Percentiles rank a stretch among this genome's conserved stretches.
phyloP scores from a whole-genome alignment of 2,329 filamentous ascomycete genomes.

The Tolypocladium guangdongense region DNA sequence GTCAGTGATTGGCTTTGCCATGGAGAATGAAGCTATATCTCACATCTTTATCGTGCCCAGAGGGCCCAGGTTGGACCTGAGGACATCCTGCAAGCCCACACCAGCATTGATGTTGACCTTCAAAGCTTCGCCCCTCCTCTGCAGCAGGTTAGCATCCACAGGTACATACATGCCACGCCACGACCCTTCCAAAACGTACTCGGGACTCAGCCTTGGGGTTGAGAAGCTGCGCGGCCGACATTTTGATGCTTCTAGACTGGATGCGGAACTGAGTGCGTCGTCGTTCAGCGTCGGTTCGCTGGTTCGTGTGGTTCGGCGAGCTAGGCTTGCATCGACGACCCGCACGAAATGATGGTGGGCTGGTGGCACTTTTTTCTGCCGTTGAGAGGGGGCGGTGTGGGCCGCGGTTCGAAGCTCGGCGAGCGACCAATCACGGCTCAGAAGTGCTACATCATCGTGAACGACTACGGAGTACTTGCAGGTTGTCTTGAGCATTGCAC shows the following conservation, averaged over 20 bases:
- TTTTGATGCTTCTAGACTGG: slow-evolving; percentile 27
- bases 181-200: slow-evolving; percentile 41
- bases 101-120: slow-evolving; percentile 94
- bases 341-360: slow-evolving; percentile 16
- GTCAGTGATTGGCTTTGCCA: slow-evolving; percentile 14
- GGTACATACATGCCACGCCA: slow-evolving; percentile 5
- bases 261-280: slow-evolving; percentile 3
- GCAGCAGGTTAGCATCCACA: slow-evolving; percentile 14
- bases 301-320: slow-evolving; percentile 17
- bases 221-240: slow-evolving; percentile 96
- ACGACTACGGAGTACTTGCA: neutral
- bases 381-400: slow-evolving; percentile 20
- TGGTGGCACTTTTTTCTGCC: slow-evolving; percentile 23
- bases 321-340: slow-evolving; percentile 15
- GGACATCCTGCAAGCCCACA: slow-evolving; percentile 84
- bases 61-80: slow-evolving; percentile 92
- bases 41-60: slow-evolving; percentile 95
- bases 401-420: neutral
- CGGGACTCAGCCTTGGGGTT: slow-evolving; percentile 98
- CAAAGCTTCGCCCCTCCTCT: slow-evolving; percentile 95
- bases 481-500: too few species aligned
- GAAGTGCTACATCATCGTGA: too few species aligned
- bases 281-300: slow-evolving; percentile 5
- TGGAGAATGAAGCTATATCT: slow-evolving; percentile 1
- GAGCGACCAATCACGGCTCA: slow-evolving; percentile 7